Base-by-base conservation (phyloP, 139 green algal genomes). In the Micromonas commoda region DNA sequence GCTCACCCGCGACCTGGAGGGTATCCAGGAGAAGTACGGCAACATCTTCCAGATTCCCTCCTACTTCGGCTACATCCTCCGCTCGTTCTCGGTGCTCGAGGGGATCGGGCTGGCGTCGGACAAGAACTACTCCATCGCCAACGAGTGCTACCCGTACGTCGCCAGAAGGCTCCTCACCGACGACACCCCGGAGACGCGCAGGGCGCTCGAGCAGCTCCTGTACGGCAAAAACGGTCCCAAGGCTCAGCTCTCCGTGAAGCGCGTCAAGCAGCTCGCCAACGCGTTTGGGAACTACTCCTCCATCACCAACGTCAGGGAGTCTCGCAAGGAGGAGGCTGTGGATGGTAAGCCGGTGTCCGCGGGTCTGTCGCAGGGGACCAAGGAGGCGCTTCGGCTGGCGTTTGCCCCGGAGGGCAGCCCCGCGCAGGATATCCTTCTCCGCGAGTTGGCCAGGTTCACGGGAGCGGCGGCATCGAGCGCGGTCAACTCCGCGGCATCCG, bases 1-100 rank as follows among this genome's bases (percentile, higher is more conserved):
- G 33, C 29, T 85, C 1, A 75, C 35, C 21, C 29, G 39, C 5
- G 81, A 85, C 34, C 68, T 85, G 21, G 65, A 73, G 63, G 70
- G 29, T 29, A 52, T 85, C 24, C 65, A 79, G 35, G 65, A 82
- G 32, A 81, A 78, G 52, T 85, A 85, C 63, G 81, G 81, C 28
- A 85, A 85, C 77, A 73, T 85, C 45, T 85, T 85, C 77, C 71
- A 78, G 45, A 85, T 85, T 52, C 81, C 81, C 26, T 24, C 53
- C 26, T 85, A 85, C 68, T 85, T 85, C 77, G 81, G 77, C 5
- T 82, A 82, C 77, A 82, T 85, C 53, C 71, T 85, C n/a, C 68
- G 76, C 20, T 81, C 87, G 24, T 91, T 93, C 86, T 86, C 71
- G 35, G 80, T 90, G n/a, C 87, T 93, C 31, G 89, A 93, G 81